Conservation (phyloP, 2,329 filamentous ascomycete genomes). For the Calonectria hawksworthii region DNA sequence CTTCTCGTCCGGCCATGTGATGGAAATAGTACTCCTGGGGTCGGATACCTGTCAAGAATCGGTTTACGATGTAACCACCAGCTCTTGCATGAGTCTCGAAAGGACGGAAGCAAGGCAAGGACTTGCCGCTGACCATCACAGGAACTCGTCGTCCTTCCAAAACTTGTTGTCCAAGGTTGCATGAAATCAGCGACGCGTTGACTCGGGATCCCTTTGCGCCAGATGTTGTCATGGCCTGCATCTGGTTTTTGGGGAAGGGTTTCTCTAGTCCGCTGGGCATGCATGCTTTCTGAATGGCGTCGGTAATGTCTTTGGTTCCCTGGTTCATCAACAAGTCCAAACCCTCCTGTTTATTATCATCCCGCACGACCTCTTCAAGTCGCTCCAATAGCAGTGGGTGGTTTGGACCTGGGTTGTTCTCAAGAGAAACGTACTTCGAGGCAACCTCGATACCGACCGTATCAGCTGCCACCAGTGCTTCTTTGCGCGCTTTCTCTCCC, state of each 20-base stretch:
- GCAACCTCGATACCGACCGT: slow-evolving; percentile 84
- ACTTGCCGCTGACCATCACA: slow-evolving; percentile 98
- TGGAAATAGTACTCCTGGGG: slow-evolving; percentile 99
- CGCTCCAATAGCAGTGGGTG: slow-evolving; percentile 81
- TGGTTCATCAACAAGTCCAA: slow-evolving; percentile 91
- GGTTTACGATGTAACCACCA: slow-evolving; percentile 93
- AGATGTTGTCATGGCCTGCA: slow-evolving; percentile 98
- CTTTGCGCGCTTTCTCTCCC: slow-evolving; percentile 79
- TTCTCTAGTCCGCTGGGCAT: slow-evolving; percentile 88
- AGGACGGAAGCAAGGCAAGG: slow-evolving; percentile 91
- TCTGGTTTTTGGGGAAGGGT: slow-evolving; percentile 95
- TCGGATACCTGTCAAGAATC: slow-evolving; percentile 97
- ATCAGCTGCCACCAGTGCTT: slow-evolving; percentile 77
- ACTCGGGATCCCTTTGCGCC: slow-evolving; percentile 94
- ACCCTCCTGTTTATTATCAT: slow-evolving; percentile 90
- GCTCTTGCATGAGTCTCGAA: slow-evolving; percentile 92
- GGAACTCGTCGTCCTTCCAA: slow-evolving; percentile 95
- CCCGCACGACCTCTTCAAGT: slow-evolving; percentile 89
- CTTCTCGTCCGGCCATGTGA: slow-evolving; percentile 98
- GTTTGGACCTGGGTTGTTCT: slow-evolving; percentile 72
- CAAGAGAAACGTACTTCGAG: slow-evolving; percentile 88
- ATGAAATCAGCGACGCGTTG: slow-evolving; percentile 98
- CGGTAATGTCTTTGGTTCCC: slow-evolving; percentile 78
- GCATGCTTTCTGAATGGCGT: slow-evolving; percentile 82
- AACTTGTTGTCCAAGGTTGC: slow-evolving; percentile 96